A percentile compares a stretch with the other conserved stretches of the same genome.
Conservation (phyloP, 805 yeast species). For the Ascoidea asiatica region DNA sequence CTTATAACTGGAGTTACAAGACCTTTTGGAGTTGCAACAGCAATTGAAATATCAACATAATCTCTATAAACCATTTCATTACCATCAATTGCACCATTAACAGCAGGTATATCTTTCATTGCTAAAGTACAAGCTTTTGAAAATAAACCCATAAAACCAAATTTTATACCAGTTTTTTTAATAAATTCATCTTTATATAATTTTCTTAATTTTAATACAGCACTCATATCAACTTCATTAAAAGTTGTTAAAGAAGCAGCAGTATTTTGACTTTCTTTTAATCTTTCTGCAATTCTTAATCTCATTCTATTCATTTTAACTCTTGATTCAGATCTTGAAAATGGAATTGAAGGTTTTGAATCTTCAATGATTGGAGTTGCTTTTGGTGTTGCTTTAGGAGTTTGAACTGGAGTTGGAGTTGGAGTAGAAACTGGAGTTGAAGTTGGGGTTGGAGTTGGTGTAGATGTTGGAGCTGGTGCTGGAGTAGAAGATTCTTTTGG, state of each 20-base stretch:
- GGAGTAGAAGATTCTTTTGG: slow-evolving; percentile 12
- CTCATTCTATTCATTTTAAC: slow-evolving; percentile 99
- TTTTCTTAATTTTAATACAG: slow-evolving; percentile 86
- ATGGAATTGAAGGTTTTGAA: slow-evolving; percentile 29
- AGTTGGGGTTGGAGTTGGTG: slow-evolving; percentile 14
- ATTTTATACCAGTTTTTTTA: slow-evolving; percentile 85
- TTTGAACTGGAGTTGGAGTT: slow-evolving; percentile 15
- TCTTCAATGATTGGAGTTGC: slow-evolving; percentile 18
- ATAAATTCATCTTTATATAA: slow-evolving; percentile 92
- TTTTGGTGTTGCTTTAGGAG: slow-evolving; percentile 15
- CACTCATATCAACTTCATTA: slow-evolving; percentile 96
- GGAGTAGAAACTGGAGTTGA: slow-evolving; percentile 20
- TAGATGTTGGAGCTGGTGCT: slow-evolving; percentile 15
- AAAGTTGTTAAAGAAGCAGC: slow-evolving; percentile 97
- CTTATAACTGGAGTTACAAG: slow-evolving; percentile 96
- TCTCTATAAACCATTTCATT: slow-evolving; percentile 94
- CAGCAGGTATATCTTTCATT: slow-evolving; percentile 88
- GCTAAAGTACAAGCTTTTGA: slow-evolving; percentile 89
- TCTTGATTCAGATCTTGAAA: slow-evolving; percentile 77
- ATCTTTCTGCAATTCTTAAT: slow-evolving; percentile 95
- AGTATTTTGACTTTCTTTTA: slow-evolving; percentile 97
- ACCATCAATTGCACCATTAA: slow-evolving; percentile 89
- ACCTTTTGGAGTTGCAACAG: slow-evolving; percentile 99
- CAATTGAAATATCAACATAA: slow-evolving; percentile 88
- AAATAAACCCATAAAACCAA: slow-evolving; percentile 98